phyloP scores from a whole-genome alignment of 257 asterid species.

The Solanum chiquidenum region DNA sequence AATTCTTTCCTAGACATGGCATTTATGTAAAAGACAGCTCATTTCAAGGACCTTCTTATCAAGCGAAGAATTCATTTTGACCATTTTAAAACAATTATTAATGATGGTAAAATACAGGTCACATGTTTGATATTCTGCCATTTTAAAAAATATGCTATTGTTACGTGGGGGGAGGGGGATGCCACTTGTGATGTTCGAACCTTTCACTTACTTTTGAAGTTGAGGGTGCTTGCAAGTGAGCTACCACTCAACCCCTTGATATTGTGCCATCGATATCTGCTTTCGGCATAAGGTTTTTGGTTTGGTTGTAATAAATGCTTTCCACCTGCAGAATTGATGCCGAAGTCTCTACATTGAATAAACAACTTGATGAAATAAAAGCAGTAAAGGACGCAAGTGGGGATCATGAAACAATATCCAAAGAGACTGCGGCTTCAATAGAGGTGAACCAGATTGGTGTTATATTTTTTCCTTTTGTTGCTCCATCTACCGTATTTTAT shows the following conservation, averaged over 20 bases:
- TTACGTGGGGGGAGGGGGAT: background rate
- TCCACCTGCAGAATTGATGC: constrained; percentile 62
- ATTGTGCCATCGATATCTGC: background rate
- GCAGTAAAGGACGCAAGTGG: constrained; percentile 29
- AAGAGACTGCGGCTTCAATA: constrained; percentile 41
- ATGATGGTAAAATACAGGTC: background rate
- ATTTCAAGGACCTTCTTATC: background rate
- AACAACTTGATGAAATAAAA: constrained; percentile 51
- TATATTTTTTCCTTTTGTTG: background rate
- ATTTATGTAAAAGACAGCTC: background rate
- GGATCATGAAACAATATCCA: constrained; percentile 22
- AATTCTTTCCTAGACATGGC: background rate
- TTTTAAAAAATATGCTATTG: background rate
- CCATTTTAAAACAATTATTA: background rate
- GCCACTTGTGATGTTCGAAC: background rate
- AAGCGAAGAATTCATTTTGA: background rate
- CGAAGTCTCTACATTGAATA: constrained; percentile 65
- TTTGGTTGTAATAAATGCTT: background rate
- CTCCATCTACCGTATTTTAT: background rate
- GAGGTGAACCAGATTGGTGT: constrained; percentile 36
- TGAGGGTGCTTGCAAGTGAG: background rate
- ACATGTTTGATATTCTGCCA: background rate
- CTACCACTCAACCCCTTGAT: background rate
- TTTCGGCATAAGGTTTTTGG: background rate
- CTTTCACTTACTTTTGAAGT: background rate